Conservation (phyloP, 495 filamentous ascomycete species). For the Talaromyces trachyspermus region DNA sequence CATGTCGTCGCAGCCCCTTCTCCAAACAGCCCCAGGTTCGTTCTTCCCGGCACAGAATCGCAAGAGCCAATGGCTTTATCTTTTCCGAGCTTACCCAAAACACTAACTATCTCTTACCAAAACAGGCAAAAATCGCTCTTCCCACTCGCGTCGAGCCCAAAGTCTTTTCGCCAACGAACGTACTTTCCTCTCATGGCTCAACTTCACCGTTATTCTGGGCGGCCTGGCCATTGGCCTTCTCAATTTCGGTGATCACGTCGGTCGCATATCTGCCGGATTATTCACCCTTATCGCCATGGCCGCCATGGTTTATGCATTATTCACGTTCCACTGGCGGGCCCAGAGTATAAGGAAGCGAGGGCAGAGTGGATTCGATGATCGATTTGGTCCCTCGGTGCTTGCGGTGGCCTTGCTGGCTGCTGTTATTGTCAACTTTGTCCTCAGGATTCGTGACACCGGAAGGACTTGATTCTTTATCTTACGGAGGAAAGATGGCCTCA, state of each 20-base stretch:
- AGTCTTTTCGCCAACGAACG: slow-evolving; percentile 99
- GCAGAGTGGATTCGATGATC: slow-evolving; percentile 93
- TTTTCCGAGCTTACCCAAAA: no score
- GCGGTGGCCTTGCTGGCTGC: slow-evolving; percentile 77
- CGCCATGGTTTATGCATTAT: slow-evolving; percentile 89
- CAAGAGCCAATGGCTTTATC: slow-evolving; percentile 1
- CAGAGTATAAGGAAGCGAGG: slow-evolving; percentile 85
- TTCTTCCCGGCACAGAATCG: slow-evolving; percentile 6
- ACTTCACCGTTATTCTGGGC: slow-evolving; percentile 96
- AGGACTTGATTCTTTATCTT: slow-evolving; percentile 9
- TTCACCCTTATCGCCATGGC: slow-evolving; percentile 95
- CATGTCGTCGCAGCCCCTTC: slow-evolving; percentile 96
- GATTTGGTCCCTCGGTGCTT: slow-evolving; percentile 84
- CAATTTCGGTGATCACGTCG: slow-evolving; percentile 93
- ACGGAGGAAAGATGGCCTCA: background rate
- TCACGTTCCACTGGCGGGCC: slow-evolving; percentile 95
- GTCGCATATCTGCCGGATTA: slow-evolving; percentile 82
- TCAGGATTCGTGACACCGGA: slow-evolving; percentile 60
- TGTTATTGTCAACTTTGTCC: slow-evolving; percentile 87
- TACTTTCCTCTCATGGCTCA: slow-evolving; percentile 98
- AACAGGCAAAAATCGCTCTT: slow-evolving; percentile 89
- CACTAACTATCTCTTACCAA: slow-evolving; percentile 2
- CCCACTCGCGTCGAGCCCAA: slow-evolving; percentile 98
- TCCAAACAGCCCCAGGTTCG: slow-evolving; percentile 71
- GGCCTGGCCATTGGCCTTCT: slow-evolving; percentile 91